Conservation (phyloP, 495 filamentous ascomycete genomes). For the Tuber borchii region DNA sequence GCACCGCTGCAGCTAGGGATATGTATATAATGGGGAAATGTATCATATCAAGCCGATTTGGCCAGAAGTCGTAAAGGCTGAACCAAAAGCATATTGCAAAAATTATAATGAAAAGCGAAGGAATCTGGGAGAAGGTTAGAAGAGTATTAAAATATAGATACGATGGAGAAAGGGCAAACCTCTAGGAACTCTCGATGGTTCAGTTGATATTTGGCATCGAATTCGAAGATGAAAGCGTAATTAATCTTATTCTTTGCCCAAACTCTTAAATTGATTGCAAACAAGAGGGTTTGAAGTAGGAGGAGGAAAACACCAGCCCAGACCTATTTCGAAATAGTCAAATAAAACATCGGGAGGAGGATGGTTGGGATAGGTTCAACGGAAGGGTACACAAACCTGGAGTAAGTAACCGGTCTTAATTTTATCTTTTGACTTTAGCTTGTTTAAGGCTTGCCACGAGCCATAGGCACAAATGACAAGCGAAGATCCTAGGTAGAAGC, state of each 20-base stretch:
- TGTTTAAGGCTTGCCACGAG: conserved; percentile 57
- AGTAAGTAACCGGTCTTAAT: conserved; percentile 64
- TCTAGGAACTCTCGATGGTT: conserved; percentile 73
- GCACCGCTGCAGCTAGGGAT: conserved; percentile 54
- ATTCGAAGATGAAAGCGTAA: conserved; percentile 94
- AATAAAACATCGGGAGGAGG: neutral
- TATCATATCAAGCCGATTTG: conserved; percentile 60
- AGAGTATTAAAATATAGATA: neutral
- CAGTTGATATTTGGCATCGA: conserved; percentile 73
- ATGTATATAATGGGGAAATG: conserved; percentile 87
- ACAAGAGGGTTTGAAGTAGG: conserved; percentile 34
- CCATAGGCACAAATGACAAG: conserved; percentile 67
- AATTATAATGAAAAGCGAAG: conserved; percentile 43
- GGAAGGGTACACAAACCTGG: conserved; percentile 49
- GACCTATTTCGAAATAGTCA: conserved; percentile 40
- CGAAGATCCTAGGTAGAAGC: conserved; percentile 69
- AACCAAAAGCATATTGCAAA: conserved; percentile 78
- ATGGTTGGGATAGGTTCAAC: neutral
- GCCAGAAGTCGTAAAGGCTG: conserved; percentile 61
- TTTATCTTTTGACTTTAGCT: conserved; percentile 49
- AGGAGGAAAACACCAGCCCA: conserved; percentile 40
- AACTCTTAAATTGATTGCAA: conserved; percentile 61
- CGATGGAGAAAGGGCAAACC: conserved; percentile 7
- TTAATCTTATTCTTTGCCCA: conserved; percentile 84
- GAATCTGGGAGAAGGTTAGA: conserved; percentile 22